Evolutionary conservation across 352 stramenopile species (phyloP), one percentile per base, ranked within the genome.

Genomic region (Phytophthora aleatoria): DNA sequence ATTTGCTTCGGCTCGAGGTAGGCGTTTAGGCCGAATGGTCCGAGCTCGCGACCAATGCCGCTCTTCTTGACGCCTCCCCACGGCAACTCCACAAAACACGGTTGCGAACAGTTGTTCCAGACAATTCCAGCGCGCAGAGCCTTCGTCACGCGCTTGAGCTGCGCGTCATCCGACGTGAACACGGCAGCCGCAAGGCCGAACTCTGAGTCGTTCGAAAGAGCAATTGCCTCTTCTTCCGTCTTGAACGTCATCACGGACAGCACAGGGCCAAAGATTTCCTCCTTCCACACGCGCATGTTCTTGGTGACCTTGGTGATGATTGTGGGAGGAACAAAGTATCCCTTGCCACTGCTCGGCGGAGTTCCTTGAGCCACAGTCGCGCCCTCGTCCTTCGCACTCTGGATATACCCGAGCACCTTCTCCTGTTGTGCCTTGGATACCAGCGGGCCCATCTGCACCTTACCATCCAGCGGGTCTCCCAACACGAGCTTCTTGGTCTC

Each of bases 241-340:
- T 91, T 87, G 73, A 98, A 97, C 30, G 79, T 83, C 73, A 94
- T 86, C 3, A 96, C 71, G 0, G 74, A 89, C 15, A 96, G 66
- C 49, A 98, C 90, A 28, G 91, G 91, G 0, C 92, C 92, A 47
- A 98, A 98, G 42, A 97, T 97, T 67, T 97, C 89, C 36, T 92
- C 82, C 30, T 71, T 79, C 85, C 86, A 95, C 36, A 95, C 81
- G n/a, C 81, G 73, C 74, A 90, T 91, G 36, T 71, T 52, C 31
- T 69, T 57, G 12, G 51, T 71, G 13, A 95, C 80, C 38, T 85
- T 85, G 45, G 78, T 89, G 45, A 97, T 36, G n/a, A 96, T 66
- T 8, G 88, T 95, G 36, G 87, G 84, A 24, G 79, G 67, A 35
- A 96, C 82, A 57, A 78, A 97, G 67, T 83, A 95, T 1, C 88